Evolutionary conservation across 2,329 filamentous ascomycete genomes (phyloP).

Genomic region (Sporothrix pseudoabietina): DNA sequence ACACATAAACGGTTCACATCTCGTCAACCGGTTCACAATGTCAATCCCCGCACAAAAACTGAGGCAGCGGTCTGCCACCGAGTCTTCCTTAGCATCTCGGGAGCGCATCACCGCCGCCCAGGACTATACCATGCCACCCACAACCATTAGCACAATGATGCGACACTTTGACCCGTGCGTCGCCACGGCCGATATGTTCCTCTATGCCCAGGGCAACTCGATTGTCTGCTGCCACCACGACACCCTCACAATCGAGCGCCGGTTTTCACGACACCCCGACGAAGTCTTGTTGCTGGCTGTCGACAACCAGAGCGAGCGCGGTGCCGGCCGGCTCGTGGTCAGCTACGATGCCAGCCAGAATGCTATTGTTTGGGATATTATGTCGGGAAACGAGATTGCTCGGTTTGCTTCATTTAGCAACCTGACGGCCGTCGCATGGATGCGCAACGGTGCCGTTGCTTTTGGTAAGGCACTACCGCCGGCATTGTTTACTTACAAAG

Average conservation of each 20-base stretch:
- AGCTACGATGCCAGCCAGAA: conserved; percentile 92
- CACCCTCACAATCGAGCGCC: conserved; percentile 82
- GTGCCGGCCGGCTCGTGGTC: conserved; percentile 81
- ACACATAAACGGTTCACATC: not conserved
- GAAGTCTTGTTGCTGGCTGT: conserved; percentile 82
- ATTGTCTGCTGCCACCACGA: conserved; percentile 92
- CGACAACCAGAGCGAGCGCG: conserved; percentile 86
- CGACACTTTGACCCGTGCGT: conserved; percentile 81
- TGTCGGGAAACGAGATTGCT: conserved; percentile 86
- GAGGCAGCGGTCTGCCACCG: conserved; percentile 62
- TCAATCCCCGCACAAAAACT: conserved; percentile 56
- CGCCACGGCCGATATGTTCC: conserved; percentile 85
- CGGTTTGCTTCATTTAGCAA: conserved; percentile 92
- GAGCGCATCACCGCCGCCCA: conserved; percentile 44
- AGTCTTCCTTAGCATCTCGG: conserved; percentile 53
- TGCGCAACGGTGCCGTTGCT: conserved; percentile 94
- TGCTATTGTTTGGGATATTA: conserved; percentile 94
- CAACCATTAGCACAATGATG: conserved; percentile 50
- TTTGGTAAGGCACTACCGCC: conserved; percentile 68
- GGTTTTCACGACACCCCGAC: conserved; percentile 81
- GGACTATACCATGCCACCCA: conserved; percentile 58
- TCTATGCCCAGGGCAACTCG: conserved; percentile 80
- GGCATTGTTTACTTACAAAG: not conserved
- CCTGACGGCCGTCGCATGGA: conserved; percentile 84
- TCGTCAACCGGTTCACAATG: conserved; percentile 50